Conservation (phyloP, 345 rosid species). For the Sisymbrium irio region DNA sequence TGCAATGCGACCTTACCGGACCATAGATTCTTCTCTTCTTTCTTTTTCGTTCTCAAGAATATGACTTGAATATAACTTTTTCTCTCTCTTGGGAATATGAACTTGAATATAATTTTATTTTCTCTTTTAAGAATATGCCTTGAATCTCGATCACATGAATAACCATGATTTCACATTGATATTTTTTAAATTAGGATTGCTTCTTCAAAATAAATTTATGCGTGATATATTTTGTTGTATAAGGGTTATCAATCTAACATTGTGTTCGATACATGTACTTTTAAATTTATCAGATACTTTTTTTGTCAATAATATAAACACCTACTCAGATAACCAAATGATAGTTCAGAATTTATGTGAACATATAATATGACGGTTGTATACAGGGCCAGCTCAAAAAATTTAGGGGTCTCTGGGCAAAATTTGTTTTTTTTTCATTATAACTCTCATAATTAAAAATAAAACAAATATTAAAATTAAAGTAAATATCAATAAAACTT, state of each 20-base stretch:
- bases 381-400: too few relatives aligned
- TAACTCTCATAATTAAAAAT: too few relatives aligned
- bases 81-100: not conserved
- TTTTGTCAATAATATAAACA: too few relatives aligned
- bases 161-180: not conserved
- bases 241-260: not conserved
- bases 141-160: not conserved
- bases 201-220: not conserved
- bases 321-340: too few relatives aligned
- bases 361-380: too few relatives aligned
- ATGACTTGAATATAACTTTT: not conserved
- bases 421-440: too few relatives aligned
- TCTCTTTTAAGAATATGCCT: not conserved
- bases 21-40: not conserved
- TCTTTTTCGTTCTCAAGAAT: not conserved
- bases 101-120: not conserved
- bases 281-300: too few relatives aligned
- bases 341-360: too few relatives aligned
- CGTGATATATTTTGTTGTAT: not conserved
- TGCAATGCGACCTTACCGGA: constrained; percentile 19
- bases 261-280: not conserved
- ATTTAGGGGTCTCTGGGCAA: too few relatives aligned
- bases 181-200: not conserved
- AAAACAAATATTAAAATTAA: too few relatives aligned
- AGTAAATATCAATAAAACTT: too few relatives aligned